A percentile compares a stretch with the other conserved stretches of the same genome.
phyloP scores from a whole-genome alignment of 2,329 filamentous ascomycete species.

The Emmonsiellopsis sp. region DNA sequence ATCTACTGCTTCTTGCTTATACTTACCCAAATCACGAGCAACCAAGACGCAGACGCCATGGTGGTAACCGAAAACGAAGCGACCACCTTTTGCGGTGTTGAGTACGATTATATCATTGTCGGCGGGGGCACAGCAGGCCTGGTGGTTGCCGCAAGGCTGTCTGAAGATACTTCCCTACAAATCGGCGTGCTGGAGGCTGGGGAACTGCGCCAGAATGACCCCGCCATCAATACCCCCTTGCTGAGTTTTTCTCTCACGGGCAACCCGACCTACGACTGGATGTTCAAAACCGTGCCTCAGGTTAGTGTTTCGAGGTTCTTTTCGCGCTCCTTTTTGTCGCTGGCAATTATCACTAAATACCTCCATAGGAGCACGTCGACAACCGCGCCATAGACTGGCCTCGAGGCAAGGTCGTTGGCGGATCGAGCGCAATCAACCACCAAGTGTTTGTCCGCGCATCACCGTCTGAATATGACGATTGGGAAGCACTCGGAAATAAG shows the following conservation, averaged over 20 bases:
- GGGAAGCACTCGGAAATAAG: slow-evolving; percentile 35
- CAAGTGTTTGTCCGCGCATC: slow-evolving; percentile 17
- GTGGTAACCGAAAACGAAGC: neutral
- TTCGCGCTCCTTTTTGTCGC: slow-evolving; percentile 1
- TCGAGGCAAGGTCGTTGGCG: slow-evolving; percentile 15
- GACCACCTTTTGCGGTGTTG: neutral
- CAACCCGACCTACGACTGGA: slow-evolving; percentile 20
- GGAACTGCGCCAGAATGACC: slow-evolving; percentile 13
- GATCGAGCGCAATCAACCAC: slow-evolving; percentile 16
- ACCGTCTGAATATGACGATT: slow-evolving; percentile 23
- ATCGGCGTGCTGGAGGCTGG: slow-evolving; percentile 1
- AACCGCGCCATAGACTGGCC: neutral
- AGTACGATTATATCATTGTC: slow-evolving; percentile 1
- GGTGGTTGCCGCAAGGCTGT: neutral
- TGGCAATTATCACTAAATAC: neutral
- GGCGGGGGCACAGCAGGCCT: slow-evolving; percentile 1
- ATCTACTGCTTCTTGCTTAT: too few relatives aligned
- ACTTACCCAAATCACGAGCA: too few relatives aligned
- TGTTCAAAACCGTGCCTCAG: slow-evolving; percentile 17
- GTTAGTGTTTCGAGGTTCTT: neutral
- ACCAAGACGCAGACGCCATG: too few relatives aligned
- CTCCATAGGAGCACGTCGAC: neutral
- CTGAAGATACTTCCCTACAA: neutral
- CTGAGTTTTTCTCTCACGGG: slow-evolving; percentile 12
- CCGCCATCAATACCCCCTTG: slow-evolving; percentile 12